phyloP scores from a whole-genome alignment of 129 eudicot genomes.

The Artemisia annua region DNA sequence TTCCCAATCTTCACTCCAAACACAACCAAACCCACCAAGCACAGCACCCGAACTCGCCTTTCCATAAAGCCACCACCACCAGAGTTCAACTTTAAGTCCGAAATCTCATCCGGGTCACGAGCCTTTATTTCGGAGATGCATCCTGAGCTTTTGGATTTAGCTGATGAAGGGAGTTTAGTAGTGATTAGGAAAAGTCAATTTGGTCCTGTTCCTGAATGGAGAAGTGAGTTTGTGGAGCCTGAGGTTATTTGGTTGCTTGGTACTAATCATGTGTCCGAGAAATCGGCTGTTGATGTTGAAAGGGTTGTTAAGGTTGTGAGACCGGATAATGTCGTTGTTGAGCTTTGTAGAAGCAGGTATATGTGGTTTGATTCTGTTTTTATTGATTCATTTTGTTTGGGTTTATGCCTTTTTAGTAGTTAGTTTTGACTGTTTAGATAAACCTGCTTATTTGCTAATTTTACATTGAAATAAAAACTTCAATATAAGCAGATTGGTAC shows the following conservation, averaged over 20 bases:
- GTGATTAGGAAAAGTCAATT: conserved; percentile 61
- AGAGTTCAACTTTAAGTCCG: conserved; percentile 59
- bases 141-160: conserved; percentile 78
- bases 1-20: conserved; percentile 33
- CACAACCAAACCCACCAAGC: conserved; percentile 29
- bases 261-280: conserved; percentile 60
- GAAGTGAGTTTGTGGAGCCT: conserved; percentile 89
- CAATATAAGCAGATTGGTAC: too few relatives aligned
- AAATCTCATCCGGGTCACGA: conserved; percentile 46
- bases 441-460: too few relatives aligned
- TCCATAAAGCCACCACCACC: conserved; percentile 79
- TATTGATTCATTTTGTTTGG: neutral
- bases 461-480: too few relatives aligned
- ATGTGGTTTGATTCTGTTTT: conserved; percentile 18
- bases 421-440: neutral
- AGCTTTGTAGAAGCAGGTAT: conserved; percentile 97
- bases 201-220: conserved; percentile 90
- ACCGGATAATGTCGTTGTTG: conserved; percentile 96
- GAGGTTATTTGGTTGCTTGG: conserved; percentile 91
- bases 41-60: conserved; percentile 25
- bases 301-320: conserved; percentile 67
- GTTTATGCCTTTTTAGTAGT: neutral
- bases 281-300: conserved; percentile 69
- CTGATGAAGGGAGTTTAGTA: conserved; percentile 61
- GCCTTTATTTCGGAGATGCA: conserved; percentile 55